These are phyloP conservation scores for Neurospora sp. DNA, from an alignment of 495 filamentous ascomycete species.

Conservation along the genomic window DNA sequence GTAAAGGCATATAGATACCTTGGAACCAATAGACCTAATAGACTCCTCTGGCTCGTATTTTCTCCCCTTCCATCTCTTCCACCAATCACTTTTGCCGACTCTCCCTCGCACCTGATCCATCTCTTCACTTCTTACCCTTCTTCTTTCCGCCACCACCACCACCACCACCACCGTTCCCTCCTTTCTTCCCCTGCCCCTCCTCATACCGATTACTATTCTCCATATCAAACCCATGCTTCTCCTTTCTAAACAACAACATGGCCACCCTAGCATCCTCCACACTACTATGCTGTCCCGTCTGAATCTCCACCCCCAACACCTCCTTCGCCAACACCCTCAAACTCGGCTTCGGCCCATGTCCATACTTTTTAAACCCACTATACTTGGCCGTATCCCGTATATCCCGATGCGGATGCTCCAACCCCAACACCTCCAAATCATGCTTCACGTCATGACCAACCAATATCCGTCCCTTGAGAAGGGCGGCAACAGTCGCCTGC, in stretches of 20 bases:
- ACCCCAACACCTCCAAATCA: constrained; percentile 65
- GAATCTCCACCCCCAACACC: constrained; percentile 74
- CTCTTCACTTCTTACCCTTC: constrained; percentile 14
- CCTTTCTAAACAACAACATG: constrained; percentile 74
- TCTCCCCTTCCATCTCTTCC: no score
- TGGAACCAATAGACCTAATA: no score
- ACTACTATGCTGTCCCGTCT: constrained; percentile 55
- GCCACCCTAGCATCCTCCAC: constrained; percentile 83
- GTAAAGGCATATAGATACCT: no score
- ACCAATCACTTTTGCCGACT: no score
- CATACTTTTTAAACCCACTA: constrained; percentile 60
- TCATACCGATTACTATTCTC: constrained; percentile 58
- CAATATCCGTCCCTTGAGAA: constrained; percentile 64
- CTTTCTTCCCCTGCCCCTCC: constrained; percentile 32
- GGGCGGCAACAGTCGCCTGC: constrained; percentile 58
- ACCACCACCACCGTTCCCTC: not conserved
- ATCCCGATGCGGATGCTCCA: constrained; percentile 65
- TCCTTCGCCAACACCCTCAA: constrained; percentile 67
- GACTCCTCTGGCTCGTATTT: no score
- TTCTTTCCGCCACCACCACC: constrained; percentile 1
- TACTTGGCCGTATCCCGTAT: constrained; percentile 80
- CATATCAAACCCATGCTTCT: constrained; percentile 73
- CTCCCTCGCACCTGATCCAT: no score
- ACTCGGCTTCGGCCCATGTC: constrained; percentile 66
- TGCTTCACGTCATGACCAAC: constrained; percentile 87